Evolutionary conservation across 805 yeast genomes (phyloP), one percentile per base, ranked within the genome.

Genomic region (Zygosaccharomyces lentus): DNA sequence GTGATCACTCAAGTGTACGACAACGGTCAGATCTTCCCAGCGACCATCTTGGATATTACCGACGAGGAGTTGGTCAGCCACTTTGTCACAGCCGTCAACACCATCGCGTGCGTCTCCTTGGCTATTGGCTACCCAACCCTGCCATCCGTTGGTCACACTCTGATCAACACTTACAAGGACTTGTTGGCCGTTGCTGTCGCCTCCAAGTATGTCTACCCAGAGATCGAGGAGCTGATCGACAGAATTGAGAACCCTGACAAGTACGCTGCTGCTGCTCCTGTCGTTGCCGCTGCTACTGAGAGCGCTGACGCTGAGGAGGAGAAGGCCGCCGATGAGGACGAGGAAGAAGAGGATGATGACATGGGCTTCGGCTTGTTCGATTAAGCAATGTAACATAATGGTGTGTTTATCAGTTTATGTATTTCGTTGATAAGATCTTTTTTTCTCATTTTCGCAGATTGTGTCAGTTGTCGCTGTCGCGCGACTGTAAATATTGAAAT

Each of bases 181-280:
- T 81, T 93, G 70, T 81, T 93, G 74, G 96, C 98, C 69, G 82
- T 93, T 69, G 95, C 99, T 59, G 80, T 93, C 77, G 99, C 96
- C 70, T 83, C 98, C 70, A 96, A 93, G 74, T 93, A 90, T 87
- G 86, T 96, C 70, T 93, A 84, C 80, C 97, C 95, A 78, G 98
- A 96, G 75, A 87, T 96, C 64, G 99, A 90, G 81, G 90, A 91
- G 62, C 84, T 93, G 80, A 88, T 88, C 86, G 99, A 93, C 86
- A 87, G 98, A 80, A 80, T 93, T 68, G 98, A 96, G 74, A 91
- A 93, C 95, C 99, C 99, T 74, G 98, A 93, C 59, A 96, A 96
- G 74, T 93, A 91, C 78, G 99, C 98, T 71, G 84, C 98, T 69
- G 95, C 96, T 77, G 97, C 97, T 68, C 96, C 98, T 67, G 96